Base-by-base conservation (phyloP, 2,329 filamentous ascomycete genomes). In the Trichoderma sp. region DNA sequence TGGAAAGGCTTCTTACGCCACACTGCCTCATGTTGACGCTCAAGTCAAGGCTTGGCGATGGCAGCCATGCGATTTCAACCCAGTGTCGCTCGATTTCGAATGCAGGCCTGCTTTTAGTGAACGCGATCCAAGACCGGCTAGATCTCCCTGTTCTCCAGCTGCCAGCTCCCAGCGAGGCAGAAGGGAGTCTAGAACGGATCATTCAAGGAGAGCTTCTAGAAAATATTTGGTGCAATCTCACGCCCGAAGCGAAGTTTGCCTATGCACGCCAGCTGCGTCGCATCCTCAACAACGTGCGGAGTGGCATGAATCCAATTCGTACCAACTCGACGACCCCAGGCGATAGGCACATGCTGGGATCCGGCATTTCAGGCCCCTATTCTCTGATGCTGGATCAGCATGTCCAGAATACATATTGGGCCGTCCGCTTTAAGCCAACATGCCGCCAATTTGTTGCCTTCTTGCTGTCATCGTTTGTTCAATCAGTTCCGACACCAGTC, bases 381-480 rank as follows among this genome's bases (percentile, higher is more conserved):
- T 72, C 69, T 6, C 63, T 78, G 3, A 50, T 78, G 5, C 58
- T 77, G 6, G 75, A 78, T 54, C 73, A 73, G 58, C 74, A 76
- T 42, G 63, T 67, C 13, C 68, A 68, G 0, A 73, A 72, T 42
- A 77, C 74, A 1, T 75, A 77, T 64, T 78, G 74, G 69, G 73
- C 73, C 1, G 71, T 78, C 13, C 71, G 72, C 5, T 17, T n/a
- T 12, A 5, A 42, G 4, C 70, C 72, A 1, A 70, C 45, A 5
- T 64, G 71, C 34, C 53, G 56, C 19, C 68, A 72, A 1, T 75
- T 76, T 67, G 69, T 73, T 45, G 73, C 72, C 22, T 74, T 76
- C 57, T 68, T 76, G 8, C 67, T 70, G 15, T 73, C 75, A 8
- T 74, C 75, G 1, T 67, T 77, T 29, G 68, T 73, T 27, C 50